Percentiles rank a stretch among this genome's conserved stretches.
These are phyloP conservation scores for Geranium incanum DNA, from an alignment of 441 rosid genomes.

Conservation along the genomic window DNA sequence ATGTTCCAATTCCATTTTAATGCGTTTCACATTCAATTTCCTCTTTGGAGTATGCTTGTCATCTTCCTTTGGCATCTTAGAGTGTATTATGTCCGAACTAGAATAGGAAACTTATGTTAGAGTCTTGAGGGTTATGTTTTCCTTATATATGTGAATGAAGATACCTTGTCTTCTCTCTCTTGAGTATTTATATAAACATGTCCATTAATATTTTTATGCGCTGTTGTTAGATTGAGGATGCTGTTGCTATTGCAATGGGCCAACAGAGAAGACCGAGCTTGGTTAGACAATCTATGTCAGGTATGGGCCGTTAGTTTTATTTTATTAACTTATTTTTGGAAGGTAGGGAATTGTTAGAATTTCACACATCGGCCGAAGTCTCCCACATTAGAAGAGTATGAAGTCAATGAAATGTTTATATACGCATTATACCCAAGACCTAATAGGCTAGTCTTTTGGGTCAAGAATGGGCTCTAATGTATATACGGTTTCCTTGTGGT, in stretches of 20 bases:
- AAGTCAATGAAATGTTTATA: too few species aligned
- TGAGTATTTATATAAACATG: neutral
- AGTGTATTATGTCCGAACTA: neutral
- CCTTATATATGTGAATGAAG: neutral
- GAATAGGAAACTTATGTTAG: neutral
- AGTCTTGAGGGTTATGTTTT: slow-evolving; percentile 1
- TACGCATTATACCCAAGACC: too few species aligned
- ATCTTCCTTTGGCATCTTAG: neutral
- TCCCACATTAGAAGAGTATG: too few species aligned
- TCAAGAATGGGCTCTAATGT: too few species aligned
- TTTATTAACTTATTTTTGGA: neutral
- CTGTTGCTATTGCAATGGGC: slow-evolving; percentile 61
- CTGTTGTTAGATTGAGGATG: slow-evolving; percentile 71
- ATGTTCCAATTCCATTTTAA: neutral
- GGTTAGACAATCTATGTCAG: slow-evolving; percentile 40
- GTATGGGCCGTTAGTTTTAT: slow-evolving; percentile 20
- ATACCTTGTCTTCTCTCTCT: too few species aligned
- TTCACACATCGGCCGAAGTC: too few species aligned
- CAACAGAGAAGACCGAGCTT: slow-evolving; percentile 53
- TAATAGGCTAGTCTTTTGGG: too few species aligned
- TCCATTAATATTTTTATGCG: slow-evolving; percentile 7
- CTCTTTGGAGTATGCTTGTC: neutral
- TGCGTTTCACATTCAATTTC: neutral
- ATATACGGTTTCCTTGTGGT: too few species aligned
- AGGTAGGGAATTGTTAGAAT: too few species aligned